Base-by-base conservation (phyloP, 495 filamentous ascomycete genomes). In the Xylaria venustula region DNA sequence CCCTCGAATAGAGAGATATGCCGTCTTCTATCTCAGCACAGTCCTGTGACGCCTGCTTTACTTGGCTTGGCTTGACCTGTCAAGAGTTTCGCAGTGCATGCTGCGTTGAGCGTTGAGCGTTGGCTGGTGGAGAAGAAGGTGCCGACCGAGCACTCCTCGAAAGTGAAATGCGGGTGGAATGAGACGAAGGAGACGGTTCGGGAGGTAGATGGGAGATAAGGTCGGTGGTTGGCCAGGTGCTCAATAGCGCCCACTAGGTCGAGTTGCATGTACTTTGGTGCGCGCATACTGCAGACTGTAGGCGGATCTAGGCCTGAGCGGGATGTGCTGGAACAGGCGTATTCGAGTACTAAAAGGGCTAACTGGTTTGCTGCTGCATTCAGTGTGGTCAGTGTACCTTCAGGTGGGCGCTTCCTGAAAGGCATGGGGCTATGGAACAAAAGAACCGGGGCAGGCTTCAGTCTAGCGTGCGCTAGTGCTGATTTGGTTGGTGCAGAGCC, bases 151-250 rank as follows among this genome's bases (percentile, higher is more conserved):
- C 36, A 59, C 45, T 50, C 57, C 44, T 44, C 37, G 48, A 45
- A 60, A 53, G 49, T 60, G 40, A 60, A 58, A 58, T 58, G 56
- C 58, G 22, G 53, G 58, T 52, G 37, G 48, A 60, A 48, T 52
- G 9, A 9, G 25, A 26, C 20, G 36, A 60, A 45, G 36, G 49
- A 28, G 50, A 26, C 9, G 30, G n/a, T 37, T 61, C 46, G 47
- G 58, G 58, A 59, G 20, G 30, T 26, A 34, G 58, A 61, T 41
- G 54, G 58, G 50, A 54, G 49, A 61, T 54, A 61, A 53, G 58
- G 58, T 26, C 49, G 50, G 14, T 54, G 49, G 50, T 54, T 61
- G 50, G 50, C 57, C 26, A 45, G 53, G 40, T 19, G 30, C 30
- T 5, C 30, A n/a, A n/a, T n/a, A n/a, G n/a, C n/a, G n/a, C n/a